These are phyloP conservation scores for Nasturtium officinale DNA, from an alignment of 345 rosid genomes.

Conservation along the genomic window DNA sequence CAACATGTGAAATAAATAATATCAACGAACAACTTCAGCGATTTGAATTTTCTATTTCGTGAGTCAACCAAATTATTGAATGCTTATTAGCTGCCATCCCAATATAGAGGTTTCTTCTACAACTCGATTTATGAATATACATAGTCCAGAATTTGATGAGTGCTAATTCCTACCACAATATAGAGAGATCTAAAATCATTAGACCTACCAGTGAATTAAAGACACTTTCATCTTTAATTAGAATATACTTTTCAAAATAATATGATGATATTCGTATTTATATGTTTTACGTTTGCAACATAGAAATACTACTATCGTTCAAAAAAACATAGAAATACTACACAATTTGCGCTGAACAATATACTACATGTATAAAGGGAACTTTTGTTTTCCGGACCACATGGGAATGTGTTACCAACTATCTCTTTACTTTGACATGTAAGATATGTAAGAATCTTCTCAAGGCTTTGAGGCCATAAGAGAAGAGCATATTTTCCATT, in stretches of 20 bases:
- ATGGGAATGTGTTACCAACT: constrained; percentile 47
- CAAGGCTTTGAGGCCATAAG: constrained; percentile 40
- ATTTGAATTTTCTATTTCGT: constrained; percentile 10
- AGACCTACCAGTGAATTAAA: not conserved
- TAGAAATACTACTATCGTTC: constrained; percentile 23
- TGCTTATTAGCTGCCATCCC: not conserved
- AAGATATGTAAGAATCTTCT: constrained; percentile 44
- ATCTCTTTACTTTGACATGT: constrained; percentile 37
- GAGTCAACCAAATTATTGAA: constrained; percentile 5
- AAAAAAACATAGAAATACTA: constrained; percentile 31
- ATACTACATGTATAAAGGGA: constrained; percentile 29
- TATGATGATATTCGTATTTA: not conserved
- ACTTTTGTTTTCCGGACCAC: constrained; percentile 47
- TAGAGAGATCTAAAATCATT: not conserved
- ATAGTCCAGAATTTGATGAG: not conserved
- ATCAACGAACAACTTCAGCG: constrained; percentile 12
- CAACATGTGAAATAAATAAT: not conserved
- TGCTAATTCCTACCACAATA: not conserved
- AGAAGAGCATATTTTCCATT: constrained; percentile 43
- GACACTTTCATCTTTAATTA: not conserved
- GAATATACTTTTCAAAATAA: not conserved
- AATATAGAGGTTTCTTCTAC: not conserved
- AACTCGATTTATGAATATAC: constrained; percentile 6
- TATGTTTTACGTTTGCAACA: constrained; percentile 22
- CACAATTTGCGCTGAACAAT: constrained; percentile 24